phyloP scores from a whole-genome alignment of 345 rosid species.

The Eucalyptus pauciflora region DNA sequence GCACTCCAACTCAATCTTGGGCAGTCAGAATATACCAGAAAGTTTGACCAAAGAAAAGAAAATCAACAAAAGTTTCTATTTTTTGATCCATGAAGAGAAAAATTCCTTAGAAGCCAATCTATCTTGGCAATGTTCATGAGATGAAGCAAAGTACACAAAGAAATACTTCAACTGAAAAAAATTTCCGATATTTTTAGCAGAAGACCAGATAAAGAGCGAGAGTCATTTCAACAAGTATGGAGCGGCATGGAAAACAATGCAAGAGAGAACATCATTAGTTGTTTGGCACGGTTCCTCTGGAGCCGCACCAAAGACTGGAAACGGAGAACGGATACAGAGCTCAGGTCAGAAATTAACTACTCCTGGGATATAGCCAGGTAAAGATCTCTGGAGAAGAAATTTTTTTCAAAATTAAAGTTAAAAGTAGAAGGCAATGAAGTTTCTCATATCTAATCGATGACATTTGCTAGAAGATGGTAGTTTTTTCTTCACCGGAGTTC shows the following conservation, averaged over 20 bases:
- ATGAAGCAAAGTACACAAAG: neutral
- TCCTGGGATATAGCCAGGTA: neutral
- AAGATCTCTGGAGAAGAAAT: neutral
- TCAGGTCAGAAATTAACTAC: neutral
- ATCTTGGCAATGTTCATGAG: neutral
- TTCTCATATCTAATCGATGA: neutral
- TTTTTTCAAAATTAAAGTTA: neutral
- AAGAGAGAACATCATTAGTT: neutral
- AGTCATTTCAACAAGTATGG: neutral
- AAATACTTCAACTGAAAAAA: neutral
- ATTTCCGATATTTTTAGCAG: neutral
- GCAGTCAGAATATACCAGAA: neutral
- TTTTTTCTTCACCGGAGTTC: neutral
- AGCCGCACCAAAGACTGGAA: neutral
- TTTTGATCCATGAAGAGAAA: neutral
- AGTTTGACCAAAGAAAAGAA: neutral
- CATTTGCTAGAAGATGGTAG: neutral
- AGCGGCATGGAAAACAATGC: neutral
- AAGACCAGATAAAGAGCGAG: neutral
- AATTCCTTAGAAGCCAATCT: neutral
- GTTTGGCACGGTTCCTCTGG: neutral
- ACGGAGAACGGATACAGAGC: neutral
- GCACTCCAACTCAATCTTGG: neutral
- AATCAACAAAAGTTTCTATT: neutral
- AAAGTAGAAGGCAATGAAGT: neutral